Conservation (phyloP, 306 rosid species). For the Adenanthera pavonina region DNA sequence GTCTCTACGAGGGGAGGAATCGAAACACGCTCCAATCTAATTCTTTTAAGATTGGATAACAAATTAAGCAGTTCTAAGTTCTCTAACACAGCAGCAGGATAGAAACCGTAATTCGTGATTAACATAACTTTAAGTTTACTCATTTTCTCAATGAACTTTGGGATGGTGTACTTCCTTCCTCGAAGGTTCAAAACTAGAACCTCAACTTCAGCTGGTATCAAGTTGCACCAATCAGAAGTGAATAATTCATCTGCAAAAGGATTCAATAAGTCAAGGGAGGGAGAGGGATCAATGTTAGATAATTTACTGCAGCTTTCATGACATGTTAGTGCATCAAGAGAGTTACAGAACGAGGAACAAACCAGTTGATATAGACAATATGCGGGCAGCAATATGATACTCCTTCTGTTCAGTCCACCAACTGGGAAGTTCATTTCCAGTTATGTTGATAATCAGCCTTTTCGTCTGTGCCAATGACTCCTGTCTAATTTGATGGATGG, state of each 20-base stretch:
- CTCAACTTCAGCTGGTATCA: constrained; percentile 53
- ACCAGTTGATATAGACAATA: constrained; percentile 76
- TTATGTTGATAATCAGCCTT: constrained; percentile 52
- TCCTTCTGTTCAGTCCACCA: constrained; percentile 59
- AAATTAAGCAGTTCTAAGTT: constrained; percentile 45
- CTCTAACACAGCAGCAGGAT: constrained; percentile 41
- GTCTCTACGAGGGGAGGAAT: constrained; percentile 47
- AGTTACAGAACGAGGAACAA: constrained; percentile 25
- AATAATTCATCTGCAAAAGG: constrained; percentile 62
- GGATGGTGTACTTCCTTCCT: constrained; percentile 46
- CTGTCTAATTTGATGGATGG: constrained; percentile 45
- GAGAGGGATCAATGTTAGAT: not conserved
- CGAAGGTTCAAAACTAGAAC: constrained; percentile 61
- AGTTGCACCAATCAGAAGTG: constrained; percentile 54
- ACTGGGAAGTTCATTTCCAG: constrained; percentile 52
- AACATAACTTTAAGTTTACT: constrained; percentile 57
- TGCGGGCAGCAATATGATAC: constrained; percentile 45
- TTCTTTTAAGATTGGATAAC: constrained; percentile 47
- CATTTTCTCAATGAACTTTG: constrained; percentile 59
- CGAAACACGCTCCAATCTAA: constrained; percentile 60
- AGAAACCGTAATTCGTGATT: constrained; percentile 52
- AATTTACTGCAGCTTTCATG: not conserved
- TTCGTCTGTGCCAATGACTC: constrained; percentile 45
- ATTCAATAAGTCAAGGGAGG: not conserved
- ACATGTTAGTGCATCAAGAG: not conserved